phyloP scores from a whole-genome alignment of 1,139 yeast species.

The Pichia sp. region DNA sequence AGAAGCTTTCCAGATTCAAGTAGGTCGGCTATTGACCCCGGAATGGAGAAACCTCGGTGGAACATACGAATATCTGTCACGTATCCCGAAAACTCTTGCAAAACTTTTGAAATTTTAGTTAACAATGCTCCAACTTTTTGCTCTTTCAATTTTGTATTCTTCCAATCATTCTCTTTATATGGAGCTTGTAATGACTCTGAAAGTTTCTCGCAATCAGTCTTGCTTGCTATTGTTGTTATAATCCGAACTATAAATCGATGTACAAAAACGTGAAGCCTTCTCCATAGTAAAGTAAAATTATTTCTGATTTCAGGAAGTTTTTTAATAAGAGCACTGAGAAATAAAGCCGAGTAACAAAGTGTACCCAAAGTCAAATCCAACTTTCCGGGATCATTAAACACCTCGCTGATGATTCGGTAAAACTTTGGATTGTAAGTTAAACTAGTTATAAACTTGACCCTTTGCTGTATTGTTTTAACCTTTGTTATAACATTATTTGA shows the following conservation, averaged over 20 bases:
- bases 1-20: conserved; percentile 31
- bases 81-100: conserved; percentile 35
- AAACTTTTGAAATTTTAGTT: neutral
- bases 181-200: neutral
- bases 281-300: neutral
- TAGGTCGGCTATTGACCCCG: conserved; percentile 38
- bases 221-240: no score
- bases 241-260: no score
- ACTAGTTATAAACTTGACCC: conserved; percentile 32
- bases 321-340: conserved; percentile 23
- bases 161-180: neutral
- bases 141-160: neutral
- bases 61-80: conserved; percentile 48
- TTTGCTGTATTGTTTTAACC: neutral
- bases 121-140: no score
- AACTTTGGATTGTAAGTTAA: conserved; percentile 21
- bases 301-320: conserved; percentile 15
- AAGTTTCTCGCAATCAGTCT: no score
- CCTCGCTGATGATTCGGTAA: conserved; percentile 22
- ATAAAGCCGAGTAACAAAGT: conserved; percentile 25
- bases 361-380: conserved; percentile 29
- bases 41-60: conserved; percentile 45
- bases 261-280: neutral
- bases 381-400: conserved; percentile 21
- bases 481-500: neutral